phyloP scores from a whole-genome alignment of 2,329 filamentous ascomycete species.

The Neoascochyta sp. region DNA sequence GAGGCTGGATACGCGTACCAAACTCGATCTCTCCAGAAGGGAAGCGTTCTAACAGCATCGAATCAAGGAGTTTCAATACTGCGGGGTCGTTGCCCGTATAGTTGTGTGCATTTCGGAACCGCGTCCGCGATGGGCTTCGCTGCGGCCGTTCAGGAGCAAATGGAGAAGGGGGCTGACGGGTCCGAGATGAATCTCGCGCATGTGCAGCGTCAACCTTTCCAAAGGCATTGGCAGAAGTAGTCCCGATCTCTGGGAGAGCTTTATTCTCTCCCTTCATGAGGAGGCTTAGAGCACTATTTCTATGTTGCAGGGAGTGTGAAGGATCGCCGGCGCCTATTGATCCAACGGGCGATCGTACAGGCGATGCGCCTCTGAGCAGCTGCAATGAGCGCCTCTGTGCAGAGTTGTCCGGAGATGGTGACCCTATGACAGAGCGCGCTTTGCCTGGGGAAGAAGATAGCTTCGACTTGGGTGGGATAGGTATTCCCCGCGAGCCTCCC shows the following conservation, averaged over 20 bases:
- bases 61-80: slow-evolving; percentile 66
- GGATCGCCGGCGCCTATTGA: slow-evolving; percentile 33
- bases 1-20: slow-evolving; percentile 73
- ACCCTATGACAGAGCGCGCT: slow-evolving; percentile 13
- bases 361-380: slow-evolving; percentile 23
- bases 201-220: slow-evolving; percentile 58
- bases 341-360: slow-evolving; percentile 27
- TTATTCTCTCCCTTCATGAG: slow-evolving; percentile 59
- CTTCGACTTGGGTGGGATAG: slow-evolving; percentile 22
- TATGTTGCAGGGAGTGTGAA: slow-evolving; percentile 43
- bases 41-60: slow-evolving; percentile 70
- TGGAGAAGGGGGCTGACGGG: slow-evolving; percentile 27
- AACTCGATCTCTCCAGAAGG: slow-evolving; percentile 61
- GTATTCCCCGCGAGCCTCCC: slow-evolving; percentile 13
- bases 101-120: slow-evolving; percentile 67
- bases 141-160: slow-evolving; percentile 31
- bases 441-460: slow-evolving; percentile 14
- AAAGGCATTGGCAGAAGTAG: slow-evolving; percentile 60
- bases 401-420: slow-evolving; percentile 34
- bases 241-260: slow-evolving; percentile 61
- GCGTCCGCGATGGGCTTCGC: slow-evolving; percentile 37
- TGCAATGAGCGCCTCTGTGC: slow-evolving; percentile 33
- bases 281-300: slow-evolving; percentile 57
- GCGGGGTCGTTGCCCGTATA: slow-evolving; percentile 74
- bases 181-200: slow-evolving; percentile 28